A percentile compares a stretch with the other conserved stretches of the same genome.
Conservation (phyloP, 2,329 filamentous ascomycete genomes). For the Torrubiella hemipterigena region DNA sequence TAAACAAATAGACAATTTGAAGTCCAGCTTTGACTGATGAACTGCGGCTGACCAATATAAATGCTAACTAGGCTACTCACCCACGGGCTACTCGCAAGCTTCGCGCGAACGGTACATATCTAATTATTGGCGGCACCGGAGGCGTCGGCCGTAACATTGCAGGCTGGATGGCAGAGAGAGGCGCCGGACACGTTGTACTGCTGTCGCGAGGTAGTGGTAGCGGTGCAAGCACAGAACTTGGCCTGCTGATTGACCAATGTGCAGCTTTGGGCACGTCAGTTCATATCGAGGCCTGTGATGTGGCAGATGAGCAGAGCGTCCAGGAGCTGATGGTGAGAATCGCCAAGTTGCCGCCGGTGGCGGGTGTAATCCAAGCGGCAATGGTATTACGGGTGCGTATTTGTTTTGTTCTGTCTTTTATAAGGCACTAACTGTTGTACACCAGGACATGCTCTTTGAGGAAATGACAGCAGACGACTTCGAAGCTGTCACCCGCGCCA, state of each 20-base stretch:
- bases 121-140: slow-evolving; percentile 16
- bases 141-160: slow-evolving; percentile 14
- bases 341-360: slow-evolving; percentile 18
- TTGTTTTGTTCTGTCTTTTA: no score
- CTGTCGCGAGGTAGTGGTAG: slow-evolving; percentile 12
- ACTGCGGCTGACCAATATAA: no score
- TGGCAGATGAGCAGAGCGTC: no score
- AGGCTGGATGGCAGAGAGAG: slow-evolving; percentile 14
- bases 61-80: no score
- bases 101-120: slow-evolving; percentile 12
- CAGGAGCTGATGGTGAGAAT: no score
- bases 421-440: background rate
- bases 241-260: no score
- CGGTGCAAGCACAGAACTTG: no score
- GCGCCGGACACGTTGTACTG: slow-evolving; percentile 14
- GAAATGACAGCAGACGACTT: slow-evolving; percentile 21
- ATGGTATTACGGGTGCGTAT: slow-evolving; percentile 17
- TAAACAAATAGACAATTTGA: no score
- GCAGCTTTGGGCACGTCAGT: no score
- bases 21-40: no score
- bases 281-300: no score
- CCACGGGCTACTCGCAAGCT: no score
- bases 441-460: slow-evolving; percentile 3
- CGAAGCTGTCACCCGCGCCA: slow-evolving; percentile 12
- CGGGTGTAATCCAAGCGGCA: slow-evolving; percentile 23